Base-by-base conservation (phyloP, 352 stramenopile genomes). In the Globisporangium takayamanum region DNA sequence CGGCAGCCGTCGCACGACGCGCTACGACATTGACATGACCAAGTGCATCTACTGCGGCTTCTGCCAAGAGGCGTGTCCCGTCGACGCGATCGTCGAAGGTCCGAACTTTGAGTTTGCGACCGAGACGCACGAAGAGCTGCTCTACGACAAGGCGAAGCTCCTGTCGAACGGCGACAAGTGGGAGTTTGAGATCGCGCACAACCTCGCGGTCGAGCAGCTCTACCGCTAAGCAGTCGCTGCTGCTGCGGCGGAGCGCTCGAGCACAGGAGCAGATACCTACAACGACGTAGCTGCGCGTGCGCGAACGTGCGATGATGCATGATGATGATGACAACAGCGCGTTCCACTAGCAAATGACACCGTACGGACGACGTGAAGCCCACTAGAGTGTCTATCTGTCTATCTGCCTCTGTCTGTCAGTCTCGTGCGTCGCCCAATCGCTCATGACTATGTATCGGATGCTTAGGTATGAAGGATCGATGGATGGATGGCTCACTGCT, bases 21-120 rank as follows among this genome's bases (percentile, higher is more conserved):
- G 96, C 56, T 99, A 99, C 80, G 97, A 99, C 78, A 99, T 99
- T 72, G 97, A 99, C 80, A 99, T 99, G 97, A 99, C 97, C 67
- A 99, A 99, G 83, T 99, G 97, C 78, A 99, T 99, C 75, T 99
- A 99, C 84, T 99, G 97, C 72, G 97, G 92, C 47, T 98, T 97
- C 75, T 98, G 92, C 74, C 88, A 97, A 69, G 87, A 94, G 60
- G 96, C 96, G 2, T 99, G 97, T 66, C 97, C 97, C 1, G 97
- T 99, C 22, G 97, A 99, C 76, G 97, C 97, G 53, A 99, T 99
- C 66, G 97, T 99, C 39, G 97, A 99, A 75, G 97, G 97, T 59
- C 97, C 97, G 25, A 99, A 99, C 85, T 99, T 99, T 75, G 97
- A 99, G 77, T 99, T 99, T 66, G 89, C 97, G 57, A 99, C 96